phyloP scores from a whole-genome alignment of 1,284 basidiomycete species.

The Trametes versicolor region DNA sequence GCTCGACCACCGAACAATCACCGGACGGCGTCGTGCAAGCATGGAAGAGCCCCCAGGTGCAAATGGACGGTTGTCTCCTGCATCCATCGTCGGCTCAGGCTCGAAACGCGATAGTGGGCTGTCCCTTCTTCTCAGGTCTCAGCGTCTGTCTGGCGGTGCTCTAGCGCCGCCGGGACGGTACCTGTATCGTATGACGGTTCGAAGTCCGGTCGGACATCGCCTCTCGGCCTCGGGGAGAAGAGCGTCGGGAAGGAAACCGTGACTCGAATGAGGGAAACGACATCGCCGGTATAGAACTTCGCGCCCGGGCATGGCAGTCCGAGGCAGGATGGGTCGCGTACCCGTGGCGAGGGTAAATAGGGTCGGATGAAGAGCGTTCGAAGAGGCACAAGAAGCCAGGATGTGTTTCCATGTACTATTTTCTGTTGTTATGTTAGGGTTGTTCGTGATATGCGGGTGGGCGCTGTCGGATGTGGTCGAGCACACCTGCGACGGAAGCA shows the following conservation, averaged over 20 bases:
- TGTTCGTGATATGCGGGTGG: too few species aligned
- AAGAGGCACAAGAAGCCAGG: not conserved
- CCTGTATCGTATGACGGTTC: not conserved
- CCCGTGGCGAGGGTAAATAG: not conserved
- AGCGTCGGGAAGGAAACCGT: not conserved
- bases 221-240: not conserved
- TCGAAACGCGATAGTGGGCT: not conserved
- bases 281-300: slow-evolving; percentile 1
- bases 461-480: too few species aligned
- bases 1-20: slow-evolving; percentile 4
- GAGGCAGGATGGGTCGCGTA: not conserved
- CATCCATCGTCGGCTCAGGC: not conserved
- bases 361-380: not conserved
- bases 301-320: not conserved
- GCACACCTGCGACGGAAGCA: not conserved
- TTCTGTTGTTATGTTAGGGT: not conserved
- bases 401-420: not conserved
- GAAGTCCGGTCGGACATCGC: too few species aligned
- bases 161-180: not conserved
- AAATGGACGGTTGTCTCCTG: not conserved
- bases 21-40: not conserved
- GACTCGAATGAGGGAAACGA: not conserved
- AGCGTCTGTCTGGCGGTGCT: not conserved
- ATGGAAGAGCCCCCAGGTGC: slow-evolving; percentile 8
- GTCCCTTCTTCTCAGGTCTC: slow-evolving; percentile 5